Conservation (phyloP, 805 yeast species). For the Candida anglica region DNA sequence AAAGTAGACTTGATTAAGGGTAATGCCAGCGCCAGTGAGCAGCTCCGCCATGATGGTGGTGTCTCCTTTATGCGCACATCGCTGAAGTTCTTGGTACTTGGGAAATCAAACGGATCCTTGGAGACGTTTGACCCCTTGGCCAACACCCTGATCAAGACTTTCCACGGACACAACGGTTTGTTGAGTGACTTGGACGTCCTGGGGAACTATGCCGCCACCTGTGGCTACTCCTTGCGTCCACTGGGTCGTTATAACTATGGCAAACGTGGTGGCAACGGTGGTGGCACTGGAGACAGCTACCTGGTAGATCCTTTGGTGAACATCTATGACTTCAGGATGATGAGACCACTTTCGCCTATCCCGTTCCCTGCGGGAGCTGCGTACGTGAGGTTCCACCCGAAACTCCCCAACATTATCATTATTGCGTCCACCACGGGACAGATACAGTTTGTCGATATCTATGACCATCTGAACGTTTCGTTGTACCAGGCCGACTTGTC, state of each 20-base stretch:
- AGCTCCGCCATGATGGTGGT: slow-evolving; percentile 35
- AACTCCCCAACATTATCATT: slow-evolving; percentile 69
- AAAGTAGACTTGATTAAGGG: slow-evolving; percentile 32
- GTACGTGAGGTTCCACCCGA: slow-evolving; percentile 81
- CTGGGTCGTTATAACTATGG: slow-evolving; percentile 36
- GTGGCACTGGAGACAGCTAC: slow-evolving; percentile 30
- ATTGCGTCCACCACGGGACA: slow-evolving; percentile 78
- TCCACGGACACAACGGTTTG: slow-evolving; percentile 57
- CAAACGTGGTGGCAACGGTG: slow-evolving; percentile 3
- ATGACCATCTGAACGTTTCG: slow-evolving; percentile 65
- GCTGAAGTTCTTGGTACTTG: slow-evolving; percentile 53
- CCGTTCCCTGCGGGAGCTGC: slow-evolving; percentile 90
- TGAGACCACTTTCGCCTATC: slow-evolving; percentile 72
- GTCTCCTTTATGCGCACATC: slow-evolving; percentile 43
- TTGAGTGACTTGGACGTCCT: slow-evolving; percentile 62
- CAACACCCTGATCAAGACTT: slow-evolving; percentile 44
- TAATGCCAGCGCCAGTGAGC: slow-evolving; percentile 12
- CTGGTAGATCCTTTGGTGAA: slow-evolving; percentile 74
- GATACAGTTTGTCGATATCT: slow-evolving; percentile 78
- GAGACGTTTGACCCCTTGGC: slow-evolving; percentile 61
- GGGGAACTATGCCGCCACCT: slow-evolving; percentile 68
- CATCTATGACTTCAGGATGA: slow-evolving; percentile 71
- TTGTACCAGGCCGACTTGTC: slow-evolving; percentile 65
- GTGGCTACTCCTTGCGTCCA: slow-evolving; percentile 72
- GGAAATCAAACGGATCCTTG: slow-evolving; percentile 54